A percentile compares a stretch with the other conserved stretches of the same genome.
Conservation (phyloP, 768 basidiomycete genomes). For the Leccinum incarnatum region DNA sequence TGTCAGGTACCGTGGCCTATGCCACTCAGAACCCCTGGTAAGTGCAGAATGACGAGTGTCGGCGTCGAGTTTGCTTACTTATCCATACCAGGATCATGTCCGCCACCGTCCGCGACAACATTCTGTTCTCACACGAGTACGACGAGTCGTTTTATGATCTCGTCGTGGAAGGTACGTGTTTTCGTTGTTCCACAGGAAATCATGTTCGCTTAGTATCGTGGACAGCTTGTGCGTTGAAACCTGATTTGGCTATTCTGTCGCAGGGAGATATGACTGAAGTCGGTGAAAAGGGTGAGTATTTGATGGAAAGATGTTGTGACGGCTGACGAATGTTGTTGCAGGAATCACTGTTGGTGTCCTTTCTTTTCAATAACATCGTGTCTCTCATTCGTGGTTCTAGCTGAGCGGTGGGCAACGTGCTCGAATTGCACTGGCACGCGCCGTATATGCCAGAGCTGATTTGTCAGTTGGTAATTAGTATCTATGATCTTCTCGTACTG, state of each 20-base stretch:
- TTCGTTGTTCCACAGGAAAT: neutral
- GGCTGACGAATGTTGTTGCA: conserved; percentile 11
- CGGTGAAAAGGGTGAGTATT: conserved; percentile 69
- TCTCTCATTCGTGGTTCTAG: conserved; percentile 34
- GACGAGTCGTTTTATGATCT: conserved; percentile 81
- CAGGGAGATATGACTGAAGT: conserved; percentile 85
- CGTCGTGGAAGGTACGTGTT: conserved; percentile 66
- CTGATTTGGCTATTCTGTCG: conserved; percentile 75
- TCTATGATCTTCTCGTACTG: neutral
- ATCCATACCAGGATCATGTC: conserved; percentile 67
- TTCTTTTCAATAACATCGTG: conserved; percentile 3
- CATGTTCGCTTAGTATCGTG: neutral
- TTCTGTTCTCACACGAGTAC: conserved; percentile 86
- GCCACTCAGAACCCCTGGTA: conserved; percentile 88
- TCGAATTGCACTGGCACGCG: conserved; percentile 79
- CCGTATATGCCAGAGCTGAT: conserved; percentile 90
- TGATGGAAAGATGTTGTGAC: neutral
- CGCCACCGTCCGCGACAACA: conserved; percentile 85
- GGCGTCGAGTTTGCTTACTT: neutral
- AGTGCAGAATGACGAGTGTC: conserved; percentile 9
- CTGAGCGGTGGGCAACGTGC: conserved; percentile 84
- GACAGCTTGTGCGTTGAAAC: conserved; percentile 78
- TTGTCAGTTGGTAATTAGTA: conserved; percentile 44
- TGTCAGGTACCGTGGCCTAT: conserved; percentile 75
- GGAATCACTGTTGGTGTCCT: conserved; percentile 53